Base-by-base conservation (phyloP, 805 yeast genomes). In the Candida yuanshanica region DNA sequence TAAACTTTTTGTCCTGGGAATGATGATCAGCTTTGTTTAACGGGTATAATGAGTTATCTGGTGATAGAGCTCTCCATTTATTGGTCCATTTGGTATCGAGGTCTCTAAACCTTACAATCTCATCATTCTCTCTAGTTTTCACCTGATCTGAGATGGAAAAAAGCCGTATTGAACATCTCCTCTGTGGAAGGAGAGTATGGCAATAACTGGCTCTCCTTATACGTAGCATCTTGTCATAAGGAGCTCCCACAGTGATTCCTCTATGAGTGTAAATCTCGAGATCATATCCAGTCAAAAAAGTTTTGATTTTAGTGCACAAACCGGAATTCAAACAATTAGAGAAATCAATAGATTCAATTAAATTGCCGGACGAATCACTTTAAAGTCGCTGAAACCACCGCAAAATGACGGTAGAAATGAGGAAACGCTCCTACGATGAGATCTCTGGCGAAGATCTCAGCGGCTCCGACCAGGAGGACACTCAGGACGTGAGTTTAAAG, bases 81-180 rank as follows among this genome's bases (percentile, higher is more conserved):
- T 48, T 38, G 3, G 65, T 29, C 84, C 84, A 79, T 54, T 79
- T 79, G n/a, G 63, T 45, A 51, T 75, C 82, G 17, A 43, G 39
- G n/a, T 36, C 37, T 4, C 39, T 31, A 9, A 42, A 35, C 7
- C 16, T n/a, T 26, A 35, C 20, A 7, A 18, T 13, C 20, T 40
- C 36, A 10, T 27, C 17, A 27, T 27, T 27, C 16, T 14, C 18
- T 11, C 16, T 18, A 27, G 31, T 11, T 14, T 27, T 14, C 4
- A 13, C 14, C 16, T 10, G 18, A 14, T 27, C 7, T 14, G 31
- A 27, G 3, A 7, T 8, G 18, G 31, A 27, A 4, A 27, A 27
- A 27, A 27, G 18, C 31, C 31, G 31, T 14, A 27, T n/a, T 2
- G n/a, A n/a, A n/a, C n/a, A n/a, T n/a, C n/a, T n/a, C n/a, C n/a